Evolutionary conservation across 2,329 filamentous ascomycete species (phyloP).

Genomic region (Aureobasidium sp.): DNA sequence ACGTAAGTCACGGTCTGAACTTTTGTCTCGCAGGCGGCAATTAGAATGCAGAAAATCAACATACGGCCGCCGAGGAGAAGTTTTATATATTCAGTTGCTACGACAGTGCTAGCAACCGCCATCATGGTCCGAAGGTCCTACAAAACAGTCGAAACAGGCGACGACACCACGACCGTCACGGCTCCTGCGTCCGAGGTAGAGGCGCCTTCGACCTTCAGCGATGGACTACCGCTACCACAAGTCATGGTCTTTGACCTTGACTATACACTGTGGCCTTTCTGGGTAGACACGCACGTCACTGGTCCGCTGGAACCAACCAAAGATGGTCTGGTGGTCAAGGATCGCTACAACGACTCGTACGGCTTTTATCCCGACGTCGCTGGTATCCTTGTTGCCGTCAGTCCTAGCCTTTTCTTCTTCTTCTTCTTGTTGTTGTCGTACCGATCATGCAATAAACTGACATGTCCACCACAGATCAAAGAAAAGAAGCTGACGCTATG

Average conservation of each 20-base stretch:
- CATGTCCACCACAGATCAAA: constrained; percentile 37
- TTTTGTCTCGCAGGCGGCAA: constrained; percentile 7
- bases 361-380: constrained; percentile 43
- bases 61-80: background rate
- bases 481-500: constrained; percentile 52
- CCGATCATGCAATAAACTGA: background rate
- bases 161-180: constrained; percentile 22
- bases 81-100: background rate
- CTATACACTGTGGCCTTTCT: constrained; percentile 98
- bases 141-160: constrained; percentile 9
- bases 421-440: no score
- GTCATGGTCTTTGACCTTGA: constrained; percentile 92
- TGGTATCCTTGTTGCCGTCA: constrained; percentile 34
- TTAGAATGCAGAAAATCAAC: background rate
- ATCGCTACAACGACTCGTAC: constrained; percentile 41
- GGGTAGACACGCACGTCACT: constrained; percentile 88
- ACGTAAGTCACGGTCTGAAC: background rate
- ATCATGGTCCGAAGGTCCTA: constrained; percentile 8
- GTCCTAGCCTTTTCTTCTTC: no score
- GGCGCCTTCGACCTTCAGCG: constrained; percentile 52
- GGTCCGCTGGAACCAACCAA: constrained; percentile 56
- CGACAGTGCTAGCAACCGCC: background rate
- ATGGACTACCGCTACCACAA: constrained; percentile 66
- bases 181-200: constrained; percentile 31
- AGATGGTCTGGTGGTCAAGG: constrained; percentile 43